phyloP scores from a whole-genome alignment of 2,329 filamentous ascomycete genomes.

The Colletotrichum spaethianum region DNA sequence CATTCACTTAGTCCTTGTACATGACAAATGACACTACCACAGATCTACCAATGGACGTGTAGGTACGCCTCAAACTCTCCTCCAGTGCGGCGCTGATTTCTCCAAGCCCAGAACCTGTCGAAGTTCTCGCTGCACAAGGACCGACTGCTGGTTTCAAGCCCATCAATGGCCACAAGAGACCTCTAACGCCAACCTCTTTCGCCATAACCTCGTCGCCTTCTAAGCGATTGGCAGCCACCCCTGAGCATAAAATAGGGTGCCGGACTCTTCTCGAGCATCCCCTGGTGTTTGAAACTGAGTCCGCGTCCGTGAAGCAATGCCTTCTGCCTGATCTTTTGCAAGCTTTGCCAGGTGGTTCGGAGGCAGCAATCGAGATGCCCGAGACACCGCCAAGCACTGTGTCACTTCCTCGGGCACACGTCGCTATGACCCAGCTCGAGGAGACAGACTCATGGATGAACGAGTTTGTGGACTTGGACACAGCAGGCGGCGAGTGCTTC shows the following conservation, averaged over 20 bases:
- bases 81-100: not conserved
- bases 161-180: slow-evolving; percentile 26
- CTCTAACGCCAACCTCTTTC: not conserved
- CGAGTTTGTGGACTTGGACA: slow-evolving; percentile 19
- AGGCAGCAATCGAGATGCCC: slow-evolving; percentile 7
- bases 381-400: not conserved
- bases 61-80: not conserved
- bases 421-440: not conserved
- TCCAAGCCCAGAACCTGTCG: not conserved
- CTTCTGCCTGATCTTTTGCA: too few species aligned
- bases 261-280: not conserved
- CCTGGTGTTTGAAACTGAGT: not conserved
- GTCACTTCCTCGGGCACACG: not conserved
- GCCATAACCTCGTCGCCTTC: not conserved
- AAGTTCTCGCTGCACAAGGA: not conserved
- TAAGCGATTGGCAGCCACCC: slow-evolving; percentile 2
- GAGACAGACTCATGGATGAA: slow-evolving; percentile 21
- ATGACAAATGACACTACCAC: not conserved
- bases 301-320: not conserved
- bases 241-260: not conserved
- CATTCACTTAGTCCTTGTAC: not conserved
- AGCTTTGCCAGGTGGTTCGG: not conserved
- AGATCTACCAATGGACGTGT: not conserved
- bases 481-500: not conserved
- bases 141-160: not conserved